These are phyloP conservation scores for Phytophthora tubulina DNA, from an alignment of 352 stramenopile species.

Conservation along the genomic window DNA sequence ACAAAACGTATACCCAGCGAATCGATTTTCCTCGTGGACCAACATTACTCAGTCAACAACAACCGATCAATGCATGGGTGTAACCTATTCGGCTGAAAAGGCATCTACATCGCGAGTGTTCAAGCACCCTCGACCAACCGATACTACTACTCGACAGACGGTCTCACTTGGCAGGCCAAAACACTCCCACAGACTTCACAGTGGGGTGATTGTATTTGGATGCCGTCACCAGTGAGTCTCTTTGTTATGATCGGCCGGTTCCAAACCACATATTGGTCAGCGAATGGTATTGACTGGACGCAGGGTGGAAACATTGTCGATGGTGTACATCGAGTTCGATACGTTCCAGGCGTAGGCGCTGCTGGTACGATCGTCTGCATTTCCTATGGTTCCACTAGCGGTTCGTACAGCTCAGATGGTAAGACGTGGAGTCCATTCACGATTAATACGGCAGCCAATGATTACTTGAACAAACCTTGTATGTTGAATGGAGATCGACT, in stretches of 20 bases:
- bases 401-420: not conserved
- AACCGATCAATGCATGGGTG: not conserved
- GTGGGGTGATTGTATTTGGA: not conserved
- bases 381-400: not conserved
- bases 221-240: not conserved
- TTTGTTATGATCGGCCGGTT: not conserved
- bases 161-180: not conserved
- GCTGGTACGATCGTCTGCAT: not conserved
- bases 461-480: not conserved
- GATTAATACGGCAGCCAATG: not conserved
- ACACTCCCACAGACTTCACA: not conserved
- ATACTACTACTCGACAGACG: not conserved
- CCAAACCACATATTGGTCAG: not conserved
- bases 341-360: not conserved
- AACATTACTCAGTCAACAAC: not conserved
- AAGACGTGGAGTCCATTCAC: not conserved
- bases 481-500: slow-evolving; percentile 1
- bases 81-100: not conserved
- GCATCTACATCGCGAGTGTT: not conserved
- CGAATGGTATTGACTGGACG: slow-evolving; percentile 1
- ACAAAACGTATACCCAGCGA: not conserved
- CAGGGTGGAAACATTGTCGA: not conserved
- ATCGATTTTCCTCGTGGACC: not conserved
- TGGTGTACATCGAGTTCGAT: not conserved
- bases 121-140: not conserved